Evolutionary conservation across 345 rosid species (phyloP), one percentile per base, ranked within the genome.

Genomic region (Raphanus raphanistrum): DNA sequence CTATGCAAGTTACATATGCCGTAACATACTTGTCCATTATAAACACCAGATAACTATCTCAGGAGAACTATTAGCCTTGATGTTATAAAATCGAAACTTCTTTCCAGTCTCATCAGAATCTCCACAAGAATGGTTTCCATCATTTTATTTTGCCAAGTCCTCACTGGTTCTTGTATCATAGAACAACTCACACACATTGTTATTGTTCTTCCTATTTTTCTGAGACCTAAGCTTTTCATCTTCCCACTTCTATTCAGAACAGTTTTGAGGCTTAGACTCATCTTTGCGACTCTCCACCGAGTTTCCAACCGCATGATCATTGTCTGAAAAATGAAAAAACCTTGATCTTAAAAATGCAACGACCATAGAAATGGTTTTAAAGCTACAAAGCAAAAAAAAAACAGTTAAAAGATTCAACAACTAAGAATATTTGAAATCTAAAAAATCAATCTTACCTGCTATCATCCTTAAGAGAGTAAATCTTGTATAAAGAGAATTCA

Each of bases 391-490:
- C 73, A 69, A 21, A 28, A 26, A 69, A 28, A 26, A 21, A 27
- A 9, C 68, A 66, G 10, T 10, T 25, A 38, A 38, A 38, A 38
- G 45, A 38, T 9, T 38, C 11, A 38, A 38, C 45, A 38, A 38
- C 45, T 38, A 29, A 41, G 32, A 36, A 38, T 10, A 17, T 0
- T 77, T 35, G 33, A 8, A 33, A 69, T 21, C 15, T 15, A 2
- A 26, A 63, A 3, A 13, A 5, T 1, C 15, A 75, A 43, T 43
- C 73, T 76, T 63, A 91, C 89, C 92, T 73, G 87, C 79, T 80
- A 86, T 86, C 98, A 90, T 87, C 52, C 17, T 70, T 82, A 80
- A 71, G 32, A 26, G 55, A 70, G 67, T 69, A 52, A 27, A 70
- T 26, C 62, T 71, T 81, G 62, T 79, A 74, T 72, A 63, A 55